Evolutionary conservation across 257 asterid genomes (phyloP).

Genomic region (Solanum medicagineum): DNA sequence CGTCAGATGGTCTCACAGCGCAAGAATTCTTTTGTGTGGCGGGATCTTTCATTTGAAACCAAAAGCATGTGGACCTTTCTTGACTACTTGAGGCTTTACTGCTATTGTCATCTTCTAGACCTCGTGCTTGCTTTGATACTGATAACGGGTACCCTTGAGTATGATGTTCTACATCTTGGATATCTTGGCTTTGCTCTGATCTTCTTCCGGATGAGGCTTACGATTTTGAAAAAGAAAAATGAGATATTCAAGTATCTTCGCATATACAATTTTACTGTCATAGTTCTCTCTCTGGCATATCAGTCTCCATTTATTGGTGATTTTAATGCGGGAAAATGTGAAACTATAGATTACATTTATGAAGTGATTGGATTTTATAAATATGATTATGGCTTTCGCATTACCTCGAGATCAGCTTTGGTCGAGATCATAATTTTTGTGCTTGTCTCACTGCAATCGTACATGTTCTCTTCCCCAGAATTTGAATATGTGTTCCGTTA

Average conservation of each 20-base stretch:
- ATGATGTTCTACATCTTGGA: constrained; percentile 94
- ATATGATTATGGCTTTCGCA: constrained; percentile 93
- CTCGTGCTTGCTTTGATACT: constrained; percentile 86
- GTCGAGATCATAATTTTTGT: constrained; percentile 88
- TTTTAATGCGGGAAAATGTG: constrained; percentile 66
- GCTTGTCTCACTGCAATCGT: constrained; percentile 88
- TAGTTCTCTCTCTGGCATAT: constrained; percentile 92
- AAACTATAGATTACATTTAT: constrained; percentile 74
- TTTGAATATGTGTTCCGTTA: constrained; percentile 97
- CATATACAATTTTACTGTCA: constrained; percentile 75
- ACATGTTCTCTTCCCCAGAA: constrained; percentile 93
- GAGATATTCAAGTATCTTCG: constrained; percentile 79
- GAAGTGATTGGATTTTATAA: constrained; percentile 95
- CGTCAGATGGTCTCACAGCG: constrained; percentile 79
- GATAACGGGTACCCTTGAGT: constrained; percentile 90
- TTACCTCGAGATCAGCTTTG: constrained; percentile 95
- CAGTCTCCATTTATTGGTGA: constrained; percentile 91
- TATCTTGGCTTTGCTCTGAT: constrained; percentile 89
- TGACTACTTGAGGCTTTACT: constrained; percentile 90
- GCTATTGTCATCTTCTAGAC: constrained; percentile 97
- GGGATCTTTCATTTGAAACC: constrained; percentile 93
- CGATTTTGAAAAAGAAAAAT: constrained; percentile 88
- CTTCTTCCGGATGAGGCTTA: constrained; percentile 90
- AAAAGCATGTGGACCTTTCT: constrained; percentile 98
- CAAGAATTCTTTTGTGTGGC: constrained; percentile 82